These are phyloP conservation scores for Cavenderia fasciculata DNA, from an alignment of 78 protist species.

Conservation along the genomic window DNA sequence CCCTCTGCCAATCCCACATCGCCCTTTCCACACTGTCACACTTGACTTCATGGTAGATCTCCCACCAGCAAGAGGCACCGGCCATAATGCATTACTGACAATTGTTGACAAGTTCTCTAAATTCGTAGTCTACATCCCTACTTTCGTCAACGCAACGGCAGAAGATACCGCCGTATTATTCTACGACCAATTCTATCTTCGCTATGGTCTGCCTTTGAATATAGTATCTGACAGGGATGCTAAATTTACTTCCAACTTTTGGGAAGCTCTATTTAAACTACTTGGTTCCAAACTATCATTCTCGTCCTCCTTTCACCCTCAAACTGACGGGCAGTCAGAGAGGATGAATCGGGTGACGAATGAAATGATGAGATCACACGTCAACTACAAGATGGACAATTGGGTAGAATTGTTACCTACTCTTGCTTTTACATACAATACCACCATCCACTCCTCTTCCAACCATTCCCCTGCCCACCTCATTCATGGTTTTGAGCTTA, in stretches of 20 bases:
- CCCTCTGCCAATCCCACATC: not conserved
- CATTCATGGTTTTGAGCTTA: too few relatives aligned
- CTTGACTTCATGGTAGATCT: constrained; percentile 31
- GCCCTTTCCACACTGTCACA: not conserved
- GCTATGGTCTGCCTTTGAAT: not conserved
- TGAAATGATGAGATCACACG: not conserved
- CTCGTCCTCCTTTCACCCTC: constrained; percentile 22
- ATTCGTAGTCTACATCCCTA: not conserved
- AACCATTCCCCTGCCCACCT: too few relatives aligned
- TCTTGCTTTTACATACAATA: too few relatives aligned
- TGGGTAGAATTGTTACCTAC: constrained; percentile 14
- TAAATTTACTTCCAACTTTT: not conserved
- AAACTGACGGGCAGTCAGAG: constrained; percentile 25
- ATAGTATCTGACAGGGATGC: constrained; percentile 4
- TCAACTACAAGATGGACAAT: constrained; percentile 14
- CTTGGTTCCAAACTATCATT: not conserved
- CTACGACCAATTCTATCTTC: not conserved
- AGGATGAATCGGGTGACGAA: not conserved
- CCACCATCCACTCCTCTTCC: too few relatives aligned
- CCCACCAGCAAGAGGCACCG: not conserved
- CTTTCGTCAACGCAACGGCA: not conserved
- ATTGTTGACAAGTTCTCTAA: not conserved
- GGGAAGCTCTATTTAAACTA: not conserved
- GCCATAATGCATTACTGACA: not conserved
- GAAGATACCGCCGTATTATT: not conserved